phyloP scores from a whole-genome alignment of 1,139 yeast species.

The Yamadazyma aaseri region DNA sequence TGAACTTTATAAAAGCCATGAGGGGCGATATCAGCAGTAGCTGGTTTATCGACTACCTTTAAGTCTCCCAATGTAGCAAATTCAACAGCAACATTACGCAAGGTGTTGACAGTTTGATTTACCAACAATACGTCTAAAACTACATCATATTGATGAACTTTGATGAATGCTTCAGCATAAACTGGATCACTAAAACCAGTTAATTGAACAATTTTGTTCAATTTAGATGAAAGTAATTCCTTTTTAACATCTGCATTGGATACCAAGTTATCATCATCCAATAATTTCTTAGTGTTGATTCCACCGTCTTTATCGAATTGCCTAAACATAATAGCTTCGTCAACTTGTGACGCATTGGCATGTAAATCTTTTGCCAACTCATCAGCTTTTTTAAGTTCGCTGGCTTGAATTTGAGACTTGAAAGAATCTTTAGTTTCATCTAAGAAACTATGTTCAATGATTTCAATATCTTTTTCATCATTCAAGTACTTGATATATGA shows the following conservation, averaged over 20 bases:
- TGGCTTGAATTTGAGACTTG: conserved; percentile 56
- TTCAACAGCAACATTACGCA: conserved; percentile 90
- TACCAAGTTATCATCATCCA: conserved; percentile 50
- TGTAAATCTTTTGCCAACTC: conserved; percentile 60
- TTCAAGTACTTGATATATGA: conserved; percentile 77
- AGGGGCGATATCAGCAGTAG: conserved; percentile 92
- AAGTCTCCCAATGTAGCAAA: conserved; percentile 96
- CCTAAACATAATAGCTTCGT: conserved; percentile 79
- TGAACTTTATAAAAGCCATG: conserved; percentile 92
- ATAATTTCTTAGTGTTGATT: conserved; percentile 28
- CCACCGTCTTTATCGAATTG: conserved; percentile 64
- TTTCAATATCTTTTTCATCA: conserved; percentile 52
- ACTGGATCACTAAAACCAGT: conserved; percentile 98
- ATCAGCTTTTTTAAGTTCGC: conserved; percentile 56
- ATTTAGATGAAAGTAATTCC: conserved; percentile 70
- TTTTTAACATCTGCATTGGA: conserved; percentile 43
- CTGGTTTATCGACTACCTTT: conserved; percentile 90
- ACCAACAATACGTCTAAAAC: conserved; percentile 91
- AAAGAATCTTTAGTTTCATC: conserved; percentile 88
- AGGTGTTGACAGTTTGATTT: conserved; percentile 88
- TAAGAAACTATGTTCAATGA: conserved; percentile 72
- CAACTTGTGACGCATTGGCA: conserved; percentile 76
- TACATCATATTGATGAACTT: conserved; percentile 94
- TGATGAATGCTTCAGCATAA: conserved; percentile 94
- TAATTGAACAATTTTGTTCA: conserved; percentile 85